phyloP scores from a whole-genome alignment of 495 filamentous ascomycete species.

The Sordaria brevicollis region DNA sequence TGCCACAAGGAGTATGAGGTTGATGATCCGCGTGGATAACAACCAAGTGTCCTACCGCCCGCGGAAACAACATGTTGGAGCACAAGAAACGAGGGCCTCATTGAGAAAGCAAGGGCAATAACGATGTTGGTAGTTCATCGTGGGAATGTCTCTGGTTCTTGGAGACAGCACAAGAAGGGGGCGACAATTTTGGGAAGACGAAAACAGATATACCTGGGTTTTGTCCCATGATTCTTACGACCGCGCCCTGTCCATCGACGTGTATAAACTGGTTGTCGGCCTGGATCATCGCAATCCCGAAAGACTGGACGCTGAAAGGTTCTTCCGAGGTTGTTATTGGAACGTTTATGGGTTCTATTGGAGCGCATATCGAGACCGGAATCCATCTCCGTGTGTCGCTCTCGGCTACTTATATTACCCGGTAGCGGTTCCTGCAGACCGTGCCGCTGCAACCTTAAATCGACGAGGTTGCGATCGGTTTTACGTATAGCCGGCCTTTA shows the following conservation, averaged over 20 bases:
- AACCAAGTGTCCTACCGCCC: no score
- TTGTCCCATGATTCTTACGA: background rate
- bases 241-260: background rate
- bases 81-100: no score
- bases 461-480: background rate
- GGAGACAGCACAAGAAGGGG: background rate
- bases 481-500: background rate
- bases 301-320: background rate
- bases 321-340: background rate
- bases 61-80: no score
- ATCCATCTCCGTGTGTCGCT: background rate
- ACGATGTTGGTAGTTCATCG: no score
- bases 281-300: background rate
- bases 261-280: background rate
- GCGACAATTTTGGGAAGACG: background rate
- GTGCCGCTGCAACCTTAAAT: background rate
- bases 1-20: no score
- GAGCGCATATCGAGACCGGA: background rate
- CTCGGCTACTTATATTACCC: background rate
- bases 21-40: no score
- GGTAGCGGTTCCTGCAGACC: background rate
- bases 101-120: no score
- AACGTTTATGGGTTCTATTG: background rate
- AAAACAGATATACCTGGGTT: background rate
- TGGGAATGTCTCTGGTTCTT: no score